Base-by-base conservation (phyloP, 1,139 yeast species). In the Ogataea hybrid region DNA sequence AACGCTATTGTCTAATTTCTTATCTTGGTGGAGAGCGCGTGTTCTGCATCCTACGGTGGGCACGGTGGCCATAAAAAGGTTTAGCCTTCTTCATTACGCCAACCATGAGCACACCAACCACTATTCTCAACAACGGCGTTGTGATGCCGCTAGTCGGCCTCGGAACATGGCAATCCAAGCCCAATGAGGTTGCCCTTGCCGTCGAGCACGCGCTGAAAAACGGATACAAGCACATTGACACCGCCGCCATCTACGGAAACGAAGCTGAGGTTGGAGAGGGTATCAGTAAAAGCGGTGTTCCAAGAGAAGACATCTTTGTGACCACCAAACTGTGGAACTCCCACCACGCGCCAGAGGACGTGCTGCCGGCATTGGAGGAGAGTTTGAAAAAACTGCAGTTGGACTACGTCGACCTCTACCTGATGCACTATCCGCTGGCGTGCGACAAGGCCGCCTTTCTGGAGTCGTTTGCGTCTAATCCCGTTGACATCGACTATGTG, bases 211-310 rank as follows among this genome's bases (percentile, higher is more conserved):
- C 83, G 2, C 68, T 84, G 53, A 67, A 70, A 32, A 67, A 62
- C 27, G 94, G 94, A 1, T 84, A 83, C 59, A 74, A 88, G 47
- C 88, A 82, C 52, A 69, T 81, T 35, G 88, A 81, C 54, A 67
- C 80, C 7, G 87, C 87, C 1, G 67, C 71, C n/a, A 63, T 65
- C 27, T 84, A 84, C 57, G 68, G 69, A 8, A 81, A 81, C 55
- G 84, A 82, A 54, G 56, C 54, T 11, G 81, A 74, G 53, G 70
- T 79, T 44, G 74, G 69, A 51, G 56, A 64, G 50, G 72, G 84
- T 3, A 72, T 79, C 23, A 54, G 63, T 48, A 68, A 71, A 25
- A 37, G 61, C 52, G 41, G 50, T 32, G 9, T 46, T 35, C 28
- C 48, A 27, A 43, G 63, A 50, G 39, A 56, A 49, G 54, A 63